Conservation (phyloP, 495 filamentous ascomycete genomes). For the Podospora bellae-mahoneyi region DNA sequence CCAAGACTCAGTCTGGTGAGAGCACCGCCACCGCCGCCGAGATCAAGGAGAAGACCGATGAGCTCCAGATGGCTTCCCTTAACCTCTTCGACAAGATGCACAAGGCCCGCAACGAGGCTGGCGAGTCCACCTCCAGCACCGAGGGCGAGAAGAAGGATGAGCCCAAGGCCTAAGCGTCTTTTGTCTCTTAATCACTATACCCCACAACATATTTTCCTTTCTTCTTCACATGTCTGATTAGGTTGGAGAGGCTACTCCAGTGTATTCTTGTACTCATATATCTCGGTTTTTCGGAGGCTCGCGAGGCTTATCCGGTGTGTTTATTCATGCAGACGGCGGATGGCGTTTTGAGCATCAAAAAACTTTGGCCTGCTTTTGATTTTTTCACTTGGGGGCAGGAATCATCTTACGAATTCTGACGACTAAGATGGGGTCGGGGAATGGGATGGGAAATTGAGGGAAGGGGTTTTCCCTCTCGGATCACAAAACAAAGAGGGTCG, state of each 20-base stretch:
- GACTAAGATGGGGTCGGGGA: constrained; percentile 24
- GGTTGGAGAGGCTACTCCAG: constrained; percentile 33
- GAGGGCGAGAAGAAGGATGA: constrained; percentile 84
- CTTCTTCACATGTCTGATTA: constrained; percentile 35
- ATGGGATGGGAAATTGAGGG: constrained; percentile 19
- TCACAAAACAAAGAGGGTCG: neutral
- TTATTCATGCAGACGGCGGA: constrained; percentile 43
- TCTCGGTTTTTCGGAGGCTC: constrained; percentile 27
- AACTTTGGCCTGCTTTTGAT: constrained; percentile 23
- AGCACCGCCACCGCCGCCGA: constrained; percentile 77
- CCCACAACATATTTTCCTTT: constrained; percentile 22
- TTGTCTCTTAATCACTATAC: constrained; percentile 24
- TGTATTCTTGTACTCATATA: constrained; percentile 49
- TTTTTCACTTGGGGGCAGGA: constrained; percentile 25
- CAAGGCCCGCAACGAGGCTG: constrained; percentile 74
- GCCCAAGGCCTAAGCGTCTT: constrained; percentile 41
- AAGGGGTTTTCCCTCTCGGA: neutral
- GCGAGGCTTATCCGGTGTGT: constrained; percentile 30
- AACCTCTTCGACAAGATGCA: constrained; percentile 99
- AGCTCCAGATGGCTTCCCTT: constrained; percentile 91
- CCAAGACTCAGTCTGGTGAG: constrained; percentile 93
- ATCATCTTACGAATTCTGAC: constrained; percentile 34
- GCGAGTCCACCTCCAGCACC: constrained; percentile 49
- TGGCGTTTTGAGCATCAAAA: constrained; percentile 50
- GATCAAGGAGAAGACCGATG: constrained; percentile 96